Evolutionary conservation across 2,329 filamentous ascomycete species (phyloP).

Genomic region (Microcera coccophila): DNA sequence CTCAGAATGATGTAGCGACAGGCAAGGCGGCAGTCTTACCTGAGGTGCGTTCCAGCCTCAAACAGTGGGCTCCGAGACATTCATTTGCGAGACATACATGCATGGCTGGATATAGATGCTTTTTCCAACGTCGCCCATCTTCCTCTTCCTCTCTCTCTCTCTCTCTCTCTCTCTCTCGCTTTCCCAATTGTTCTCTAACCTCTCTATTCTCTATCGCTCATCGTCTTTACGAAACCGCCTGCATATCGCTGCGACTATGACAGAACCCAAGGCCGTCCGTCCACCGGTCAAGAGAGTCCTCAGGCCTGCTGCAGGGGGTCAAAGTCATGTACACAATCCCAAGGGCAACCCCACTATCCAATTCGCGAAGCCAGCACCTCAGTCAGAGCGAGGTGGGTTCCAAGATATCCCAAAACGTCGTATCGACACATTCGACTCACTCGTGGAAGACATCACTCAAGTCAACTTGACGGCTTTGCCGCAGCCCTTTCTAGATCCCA

Average conservation of each 20-base stretch:
- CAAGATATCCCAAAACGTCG: background rate
- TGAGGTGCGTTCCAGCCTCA: background rate
- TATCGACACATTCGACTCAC: slow-evolving; percentile 22
- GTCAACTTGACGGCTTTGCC: slow-evolving; percentile 15
- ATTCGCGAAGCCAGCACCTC: slow-evolving; percentile 27
- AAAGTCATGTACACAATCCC: slow-evolving; percentile 24
- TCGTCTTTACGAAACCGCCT: background rate
- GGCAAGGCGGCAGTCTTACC: too few species aligned
- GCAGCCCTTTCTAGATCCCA: slow-evolving; percentile 36
- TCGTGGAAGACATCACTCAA: slow-evolving; percentile 4
- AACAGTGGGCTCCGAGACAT: background rate
- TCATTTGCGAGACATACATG: background rate
- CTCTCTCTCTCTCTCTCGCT: too few species aligned
- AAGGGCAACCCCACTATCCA: slow-evolving; percentile 26
- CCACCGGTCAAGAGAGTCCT: slow-evolving; percentile 21
- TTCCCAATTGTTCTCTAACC: too few species aligned
- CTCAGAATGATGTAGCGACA: too few species aligned
- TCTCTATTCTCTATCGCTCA: background rate
- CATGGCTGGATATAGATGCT: slow-evolving; percentile 1
- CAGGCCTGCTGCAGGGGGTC: slow-evolving; percentile 22
- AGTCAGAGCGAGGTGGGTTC: slow-evolving; percentile 26
- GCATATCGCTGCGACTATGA: slow-evolving; percentile 11
- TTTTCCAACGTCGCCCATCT: background rate
- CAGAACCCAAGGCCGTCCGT: slow-evolving; percentile 12
- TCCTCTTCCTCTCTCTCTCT: too few species aligned